phyloP scores from a whole-genome alignment of 225 moss, liverwort and hornwort genomes.

The Sphagnum tenellum region DNA sequence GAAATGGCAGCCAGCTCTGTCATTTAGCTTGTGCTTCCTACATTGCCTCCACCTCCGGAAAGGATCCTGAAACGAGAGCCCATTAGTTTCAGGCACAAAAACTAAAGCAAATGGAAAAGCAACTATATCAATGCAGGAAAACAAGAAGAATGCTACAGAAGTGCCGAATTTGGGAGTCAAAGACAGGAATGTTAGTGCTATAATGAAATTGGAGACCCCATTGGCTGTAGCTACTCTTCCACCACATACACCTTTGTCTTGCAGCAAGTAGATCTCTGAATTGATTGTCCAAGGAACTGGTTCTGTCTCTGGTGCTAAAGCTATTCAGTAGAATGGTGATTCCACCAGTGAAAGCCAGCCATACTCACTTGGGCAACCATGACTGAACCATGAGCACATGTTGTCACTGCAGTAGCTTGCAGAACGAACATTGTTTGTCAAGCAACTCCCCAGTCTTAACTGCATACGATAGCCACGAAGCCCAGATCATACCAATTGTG shows the following conservation, averaged over 20 bases:
- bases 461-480: constrained; percentile 7
- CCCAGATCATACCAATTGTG: too few species aligned
- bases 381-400: constrained; percentile 57
- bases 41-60: constrained; percentile 60
- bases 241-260: constrained; percentile 65
- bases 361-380: constrained; percentile 78
- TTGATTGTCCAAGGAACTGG: constrained; percentile 97
- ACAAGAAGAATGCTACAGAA: constrained; percentile 63
- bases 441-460: constrained; percentile 75
- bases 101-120: constrained; percentile 59
- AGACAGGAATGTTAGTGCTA: constrained; percentile 74
- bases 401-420: constrained; percentile 17
- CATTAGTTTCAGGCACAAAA: constrained; percentile 74
- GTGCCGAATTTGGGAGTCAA: constrained; percentile 53
- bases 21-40: constrained; percentile 33
- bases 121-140: constrained; percentile 32
- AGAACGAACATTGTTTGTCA: constrained; percentile 20
- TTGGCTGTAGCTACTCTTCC: constrained; percentile 83
- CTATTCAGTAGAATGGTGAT: constrained; percentile 56
- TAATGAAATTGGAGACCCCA: constrained; percentile 82
- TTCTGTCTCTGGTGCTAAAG: constrained; percentile 94
- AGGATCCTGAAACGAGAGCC: constrained; percentile 27
- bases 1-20: constrained; percentile 23
- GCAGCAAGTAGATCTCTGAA: constrained; percentile 77
- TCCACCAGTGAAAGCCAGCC: constrained; percentile 81